These are phyloP conservation scores for Saccharomycopsis schoenii DNA, from an alignment of 805 yeast genomes.

Conservation along the genomic window DNA sequence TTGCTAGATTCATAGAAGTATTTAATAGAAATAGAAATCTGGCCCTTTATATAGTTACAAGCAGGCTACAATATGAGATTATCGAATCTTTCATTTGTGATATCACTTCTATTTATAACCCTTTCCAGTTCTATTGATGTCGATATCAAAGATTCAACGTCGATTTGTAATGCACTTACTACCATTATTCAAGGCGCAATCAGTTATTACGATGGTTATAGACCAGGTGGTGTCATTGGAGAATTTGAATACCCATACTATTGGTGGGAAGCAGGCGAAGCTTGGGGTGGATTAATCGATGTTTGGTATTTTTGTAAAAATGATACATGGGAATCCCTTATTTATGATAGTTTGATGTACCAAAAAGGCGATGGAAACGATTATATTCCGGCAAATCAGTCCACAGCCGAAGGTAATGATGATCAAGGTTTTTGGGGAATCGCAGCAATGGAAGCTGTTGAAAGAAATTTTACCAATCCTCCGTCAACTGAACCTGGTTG, in stretches of 20 bases:
- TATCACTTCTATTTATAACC: background rate
- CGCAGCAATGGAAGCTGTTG: constrained; percentile 77
- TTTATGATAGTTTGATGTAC: constrained; percentile 47
- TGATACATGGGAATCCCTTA: constrained; percentile 46
- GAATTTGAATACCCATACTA: constrained; percentile 67
- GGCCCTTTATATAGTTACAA: no score
- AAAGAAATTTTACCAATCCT: constrained; percentile 71
- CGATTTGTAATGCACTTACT: constrained; percentile 47
- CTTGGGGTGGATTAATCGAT: constrained; percentile 49
- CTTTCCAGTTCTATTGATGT: constrained; percentile 22
- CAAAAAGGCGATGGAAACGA: constrained; percentile 59
- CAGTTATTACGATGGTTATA: constrained; percentile 54
- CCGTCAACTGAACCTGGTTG: constrained; percentile 50
- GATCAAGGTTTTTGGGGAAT: constrained; percentile 94
- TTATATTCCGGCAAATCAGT: constrained; percentile 73
- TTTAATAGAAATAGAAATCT: no score
- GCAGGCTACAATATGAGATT: background rate
- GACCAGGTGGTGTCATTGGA: constrained; percentile 60
- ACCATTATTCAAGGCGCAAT: constrained; percentile 51
- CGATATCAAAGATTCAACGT: constrained; percentile 31
- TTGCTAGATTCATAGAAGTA: no score
- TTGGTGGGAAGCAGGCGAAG: constrained; percentile 93
- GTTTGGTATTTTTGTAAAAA: constrained; percentile 59
- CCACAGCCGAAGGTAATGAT: constrained; percentile 83
- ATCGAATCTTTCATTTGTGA: background rate